These are phyloP conservation scores for Toxoplasma gondii DNA, from an alignment of 169 alveolate genomes.

Conservation along the genomic window DNA sequence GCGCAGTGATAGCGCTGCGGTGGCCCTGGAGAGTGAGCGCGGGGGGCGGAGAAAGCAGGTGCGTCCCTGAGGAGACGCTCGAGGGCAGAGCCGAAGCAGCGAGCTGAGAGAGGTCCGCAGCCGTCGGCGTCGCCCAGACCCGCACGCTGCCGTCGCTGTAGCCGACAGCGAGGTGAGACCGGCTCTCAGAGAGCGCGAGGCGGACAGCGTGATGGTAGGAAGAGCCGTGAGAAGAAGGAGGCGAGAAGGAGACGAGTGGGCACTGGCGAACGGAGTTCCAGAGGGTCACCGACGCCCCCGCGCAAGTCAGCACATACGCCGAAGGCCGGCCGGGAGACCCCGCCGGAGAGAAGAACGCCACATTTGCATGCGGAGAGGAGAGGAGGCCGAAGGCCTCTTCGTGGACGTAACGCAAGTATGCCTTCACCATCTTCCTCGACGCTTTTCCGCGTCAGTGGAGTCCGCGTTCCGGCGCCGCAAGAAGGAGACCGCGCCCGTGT, in stretches of 20 bases:
- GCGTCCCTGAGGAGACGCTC: background rate
- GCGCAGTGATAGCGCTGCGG: constrained; percentile 73
- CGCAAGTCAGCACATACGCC: constrained; percentile 43
- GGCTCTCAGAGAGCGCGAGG: background rate
- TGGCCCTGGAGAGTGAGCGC: constrained; percentile 81
- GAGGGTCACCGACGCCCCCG: constrained; percentile 44
- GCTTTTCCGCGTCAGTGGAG: background rate
- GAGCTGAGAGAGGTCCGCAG: background rate
- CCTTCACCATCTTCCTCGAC: constrained; percentile 84
- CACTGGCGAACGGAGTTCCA: constrained; percentile 43
- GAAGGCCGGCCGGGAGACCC: background rate
- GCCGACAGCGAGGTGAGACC: constrained; percentile 79
- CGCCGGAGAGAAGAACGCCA: constrained; percentile 56
- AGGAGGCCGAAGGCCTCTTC: constrained; percentile 82
- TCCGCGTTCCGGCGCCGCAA: no score
- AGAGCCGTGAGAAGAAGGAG: background rate
- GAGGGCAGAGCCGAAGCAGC: background rate
- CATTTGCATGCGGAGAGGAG: constrained; percentile 77
- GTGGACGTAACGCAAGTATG: constrained; percentile 86
- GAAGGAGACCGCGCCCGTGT: background rate
- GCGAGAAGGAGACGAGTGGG: constrained; percentile 17
- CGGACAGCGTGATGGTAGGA: background rate
- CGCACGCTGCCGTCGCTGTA: constrained; percentile 82
- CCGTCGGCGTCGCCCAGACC: constrained; percentile 73
- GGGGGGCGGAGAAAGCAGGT: background rate